Evolutionary conservation across 2,329 filamentous ascomycete species (phyloP).

Genomic region (Stachybotrys chlorohalonatus): DNA sequence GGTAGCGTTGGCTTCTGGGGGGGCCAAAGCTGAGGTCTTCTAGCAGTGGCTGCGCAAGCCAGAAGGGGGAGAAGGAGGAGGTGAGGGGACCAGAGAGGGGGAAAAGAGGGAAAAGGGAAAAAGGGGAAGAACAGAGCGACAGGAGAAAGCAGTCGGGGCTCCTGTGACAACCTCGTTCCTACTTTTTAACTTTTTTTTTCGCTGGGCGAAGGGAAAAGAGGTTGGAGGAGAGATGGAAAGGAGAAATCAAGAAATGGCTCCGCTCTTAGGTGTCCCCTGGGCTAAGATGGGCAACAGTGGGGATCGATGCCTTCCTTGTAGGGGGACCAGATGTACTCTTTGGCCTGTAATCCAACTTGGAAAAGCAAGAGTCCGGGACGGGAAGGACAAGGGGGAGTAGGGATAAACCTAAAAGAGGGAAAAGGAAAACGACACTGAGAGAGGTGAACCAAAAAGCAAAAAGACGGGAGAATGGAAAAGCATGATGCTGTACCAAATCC

Average conservation of each 20-base stretch:
- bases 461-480: no score
- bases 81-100: slow-evolving; percentile 2
- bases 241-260: background rate
- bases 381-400: background rate
- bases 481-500: no score
- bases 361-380: background rate
- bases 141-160: slow-evolving; percentile 6
- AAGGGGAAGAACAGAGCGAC: slow-evolving; percentile 8
- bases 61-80: slow-evolving; percentile 1
- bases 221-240: background rate
- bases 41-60: background rate
- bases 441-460: no score
- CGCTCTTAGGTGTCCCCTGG: background rate
- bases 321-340: background rate
- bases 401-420: background rate
- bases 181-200: background rate
- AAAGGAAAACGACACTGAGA: no score
- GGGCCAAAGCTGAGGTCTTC: background rate
- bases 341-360: background rate
- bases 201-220: background rate
- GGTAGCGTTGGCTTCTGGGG: background rate
- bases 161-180: slow-evolving; percentile 1
- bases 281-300: background rate
- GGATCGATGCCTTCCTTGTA: background rate
- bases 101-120: slow-evolving; percentile 6